phyloP scores from a whole-genome alignment of 2,329 filamentous ascomycete genomes.

The Penicillium sp. region DNA sequence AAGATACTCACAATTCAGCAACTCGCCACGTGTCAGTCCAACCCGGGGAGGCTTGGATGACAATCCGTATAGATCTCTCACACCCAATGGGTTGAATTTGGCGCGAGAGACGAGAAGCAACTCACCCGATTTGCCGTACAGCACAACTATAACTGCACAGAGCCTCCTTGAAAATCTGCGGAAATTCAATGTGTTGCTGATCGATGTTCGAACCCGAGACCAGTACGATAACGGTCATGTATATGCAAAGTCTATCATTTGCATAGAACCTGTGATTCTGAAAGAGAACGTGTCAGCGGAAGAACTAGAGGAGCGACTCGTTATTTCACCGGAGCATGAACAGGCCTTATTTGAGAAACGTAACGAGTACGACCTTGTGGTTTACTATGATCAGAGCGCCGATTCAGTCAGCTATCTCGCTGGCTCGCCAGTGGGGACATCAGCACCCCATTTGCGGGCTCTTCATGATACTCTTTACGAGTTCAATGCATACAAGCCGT shows the following conservation, averaged over 20 bases:
- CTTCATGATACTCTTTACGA: conserved; percentile 77
- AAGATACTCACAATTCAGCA: conserved; percentile 37
- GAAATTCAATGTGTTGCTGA: conserved; percentile 67
- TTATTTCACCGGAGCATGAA: conserved; percentile 57
- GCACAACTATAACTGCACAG: conserved; percentile 62
- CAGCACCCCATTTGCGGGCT: conserved; percentile 60
- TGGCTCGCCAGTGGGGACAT: conserved; percentile 46
- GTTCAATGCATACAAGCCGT: conserved; percentile 74
- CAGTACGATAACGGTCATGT: conserved; percentile 89
- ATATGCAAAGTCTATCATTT: conserved; percentile 77
- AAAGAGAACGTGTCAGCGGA: conserved; percentile 66
- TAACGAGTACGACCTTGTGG: conserved; percentile 77
- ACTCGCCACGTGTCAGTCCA: conserved; percentile 34
- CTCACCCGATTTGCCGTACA: conserved; percentile 53
- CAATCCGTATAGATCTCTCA: conserved; percentile 45
- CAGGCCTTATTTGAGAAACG: conserved; percentile 68
- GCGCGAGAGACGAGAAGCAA: conserved; percentile 41
- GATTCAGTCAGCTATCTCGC: conserved; percentile 57
- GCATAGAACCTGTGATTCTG: conserved; percentile 78
- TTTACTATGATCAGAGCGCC: conserved; percentile 79
- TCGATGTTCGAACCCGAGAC: conserved; percentile 78
- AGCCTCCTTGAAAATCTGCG: conserved; percentile 69
- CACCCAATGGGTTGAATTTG: conserved; percentile 42
- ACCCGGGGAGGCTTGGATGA: conserved; percentile 36
- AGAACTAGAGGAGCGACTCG: conserved; percentile 53